Evolutionary conservation across 1,284 basidiomycete genomes (phyloP), one percentile per base, ranked within the genome.

Genomic region (Pseudozyma flocculosa): DNA sequence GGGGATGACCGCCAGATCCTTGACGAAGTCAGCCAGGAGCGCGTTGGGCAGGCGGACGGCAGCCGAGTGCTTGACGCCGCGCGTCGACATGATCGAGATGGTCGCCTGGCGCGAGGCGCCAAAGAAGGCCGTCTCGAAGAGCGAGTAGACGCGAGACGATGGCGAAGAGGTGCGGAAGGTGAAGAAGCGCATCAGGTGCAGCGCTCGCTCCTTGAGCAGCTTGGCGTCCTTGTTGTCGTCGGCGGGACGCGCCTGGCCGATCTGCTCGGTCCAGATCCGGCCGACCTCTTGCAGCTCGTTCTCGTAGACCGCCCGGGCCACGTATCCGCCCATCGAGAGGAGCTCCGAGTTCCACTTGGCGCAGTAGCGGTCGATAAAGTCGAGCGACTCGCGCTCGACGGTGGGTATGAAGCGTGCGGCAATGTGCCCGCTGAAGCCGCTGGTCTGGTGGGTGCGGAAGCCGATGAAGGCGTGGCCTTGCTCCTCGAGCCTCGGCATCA

Each of bases 341-440:
- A 78, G 63, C 56, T 77, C 72, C 18, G 63, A 72, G 48, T 70
- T 64, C 57, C 64, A 60, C 38, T 75, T 64, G 22, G 69, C 70
- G 47, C 79, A 79, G 46, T 73, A 78, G 30, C 68, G 68, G 37
- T 79, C 73, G 46, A 79, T 72, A 49, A 81, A 78, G 79, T 95
- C 92, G 61, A 96, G 87, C 0, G 89, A 90, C 79, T 98, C 94
- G 61, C 94, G 85, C 79, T 98, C 94, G 2, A 98, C 94, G 0
- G 94, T 98, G 0, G 92, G 92, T 54, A 98, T 95, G 76, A 97
- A 97, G 9, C 92, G 84, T 2, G 90, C 88, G 2, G 91, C 86
- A 78, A 97, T 85, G 71, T 94, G 91, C 0, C 92, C 92, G 3
- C 89, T 90, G 40, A 95, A 86, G 43, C 92, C 91, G 2, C 92